Percentiles rank a stretch among this genome's conserved stretches.
Conservation (phyloP, 305 asterid species). For the Fraxinus sp. region DNA sequence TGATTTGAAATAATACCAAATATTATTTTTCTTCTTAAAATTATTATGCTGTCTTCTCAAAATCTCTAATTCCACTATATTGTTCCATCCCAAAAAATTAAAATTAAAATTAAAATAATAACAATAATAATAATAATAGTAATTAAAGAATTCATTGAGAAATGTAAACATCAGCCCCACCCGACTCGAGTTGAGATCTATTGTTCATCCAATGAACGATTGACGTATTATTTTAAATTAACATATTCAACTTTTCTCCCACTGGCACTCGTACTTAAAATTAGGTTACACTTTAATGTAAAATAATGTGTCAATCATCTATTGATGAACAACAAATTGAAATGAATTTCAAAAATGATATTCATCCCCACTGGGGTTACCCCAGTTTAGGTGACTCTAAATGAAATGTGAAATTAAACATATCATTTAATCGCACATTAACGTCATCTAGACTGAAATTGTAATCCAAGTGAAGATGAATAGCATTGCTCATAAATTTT, state of each 20-base stretch:
- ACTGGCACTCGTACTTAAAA: not conserved
- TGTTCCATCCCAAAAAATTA: slow-evolving; percentile 2
- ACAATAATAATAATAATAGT: no score
- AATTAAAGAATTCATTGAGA: not conserved
- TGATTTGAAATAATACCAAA: slow-evolving; percentile 12
- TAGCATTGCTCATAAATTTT: no score
- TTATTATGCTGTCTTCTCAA: not conserved
- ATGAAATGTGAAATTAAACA: no score
- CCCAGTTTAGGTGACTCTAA: no score
- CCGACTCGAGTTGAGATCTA: no score
- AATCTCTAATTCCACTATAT: slow-evolving; percentile 3
- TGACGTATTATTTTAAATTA: no score
- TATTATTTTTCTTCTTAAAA: not conserved
- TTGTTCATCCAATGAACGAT: no score
- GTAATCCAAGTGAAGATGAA: no score
- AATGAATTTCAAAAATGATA: no score
- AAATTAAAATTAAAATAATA: not conserved
- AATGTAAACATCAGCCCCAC: not conserved
- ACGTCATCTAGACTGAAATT: no score
- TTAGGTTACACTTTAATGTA: not conserved
- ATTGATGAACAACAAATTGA: not conserved
- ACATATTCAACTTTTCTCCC: not conserved
- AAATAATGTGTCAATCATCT: not conserved
- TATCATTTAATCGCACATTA: no score
- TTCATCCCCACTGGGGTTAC: no score